phyloP scores from a whole-genome alignment of 2,329 filamentous ascomycete genomes.

The Penicillium brevicompactum region DNA sequence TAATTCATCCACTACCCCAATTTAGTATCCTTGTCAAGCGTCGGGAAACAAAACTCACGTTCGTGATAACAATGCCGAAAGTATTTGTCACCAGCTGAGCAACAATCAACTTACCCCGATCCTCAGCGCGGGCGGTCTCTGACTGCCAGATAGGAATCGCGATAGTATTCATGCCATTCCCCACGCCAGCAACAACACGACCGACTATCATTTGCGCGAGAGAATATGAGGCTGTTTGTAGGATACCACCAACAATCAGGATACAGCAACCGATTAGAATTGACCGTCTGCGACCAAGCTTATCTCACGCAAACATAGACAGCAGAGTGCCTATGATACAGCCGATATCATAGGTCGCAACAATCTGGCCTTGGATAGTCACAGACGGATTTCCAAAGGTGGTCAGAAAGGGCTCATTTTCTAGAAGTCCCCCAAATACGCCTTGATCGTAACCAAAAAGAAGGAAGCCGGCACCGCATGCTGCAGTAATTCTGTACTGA shows the following conservation, averaged over 20 bases:
- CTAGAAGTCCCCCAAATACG: slow-evolving; percentile 27
- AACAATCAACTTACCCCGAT: no score
- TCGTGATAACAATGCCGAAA: no score
- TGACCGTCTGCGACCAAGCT: slow-evolving; percentile 12
- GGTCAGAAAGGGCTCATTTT: slow-evolving; percentile 17
- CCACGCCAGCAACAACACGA: no score
- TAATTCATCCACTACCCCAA: slow-evolving; percentile 37
- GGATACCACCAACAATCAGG: slow-evolving; percentile 17
- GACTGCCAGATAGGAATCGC: no score
- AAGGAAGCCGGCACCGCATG: slow-evolving; percentile 23
- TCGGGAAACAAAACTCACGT: no score
- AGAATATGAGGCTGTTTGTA: slow-evolving; percentile 21
- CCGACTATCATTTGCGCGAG: slow-evolving; percentile 50
- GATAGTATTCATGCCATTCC: no score
- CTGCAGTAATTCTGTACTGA: slow-evolving; percentile 15
- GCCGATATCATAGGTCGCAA: slow-evolving; percentile 24
- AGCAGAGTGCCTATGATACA: slow-evolving; percentile 20
- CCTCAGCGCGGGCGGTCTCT: no score
- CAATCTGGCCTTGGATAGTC: slow-evolving; percentile 26
- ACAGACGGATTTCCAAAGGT: slow-evolving; percentile 21
- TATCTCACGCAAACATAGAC: slow-evolving; percentile 21
- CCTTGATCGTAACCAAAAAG: slow-evolving; percentile 33
- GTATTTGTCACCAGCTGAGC: no score
- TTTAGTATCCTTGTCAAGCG: no score
- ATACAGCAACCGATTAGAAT: slow-evolving; percentile 20